Base-by-base conservation (phyloP, 129 eudicot species). In the Pittosporum tobira region DNA sequence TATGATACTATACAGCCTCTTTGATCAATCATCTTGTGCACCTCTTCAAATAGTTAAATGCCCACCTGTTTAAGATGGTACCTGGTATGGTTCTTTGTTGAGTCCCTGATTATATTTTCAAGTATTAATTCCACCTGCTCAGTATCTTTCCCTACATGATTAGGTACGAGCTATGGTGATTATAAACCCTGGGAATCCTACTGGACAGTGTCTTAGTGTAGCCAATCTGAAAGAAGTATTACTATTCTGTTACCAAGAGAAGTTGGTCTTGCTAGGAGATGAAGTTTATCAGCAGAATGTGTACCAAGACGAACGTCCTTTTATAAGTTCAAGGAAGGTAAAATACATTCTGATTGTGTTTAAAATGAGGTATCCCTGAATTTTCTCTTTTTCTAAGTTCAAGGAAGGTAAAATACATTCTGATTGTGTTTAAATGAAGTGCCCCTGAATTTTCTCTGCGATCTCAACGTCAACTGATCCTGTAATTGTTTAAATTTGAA, bases 281-380 rank as follows among this genome's bases (percentile, higher is more conserved):
- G 99, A 93, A 87, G 99, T 93, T 62, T 93, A 93, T 77, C 99
- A 93, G 82, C 94, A 87, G 58, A 93, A 93, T 31, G 75, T 93
- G 62, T 93, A 93, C 79, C 99, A 93, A 71, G 96, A 93, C 65
- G 94, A 84, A 64, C 99, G 96, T 27, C 99, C 96, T 14, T 93
- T 93, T 64, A 60, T 93, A 46, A 93, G 99, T 69, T 67, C 99
- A 53, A 77, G 80, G 68, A 93, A 93, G 96, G 99, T 93, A 77
- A n/a, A n/a, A 21, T 36, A 31, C 27, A 38, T 46, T 30, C 26
- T 51, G 20, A 15, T 21, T 6, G 4, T 46, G 23, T 65, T 47
- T n/a, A n/a, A 24, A 50, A 47, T 54, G 48, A 40, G 30, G 40
- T 25, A 24, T 43, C 51, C 40, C 45, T 19, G 0, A 18, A 7